These are phyloP conservation scores for Blastosporella zonata DNA, from an alignment of 1,284 basidiomycete genomes.

Conservation along the genomic window DNA sequence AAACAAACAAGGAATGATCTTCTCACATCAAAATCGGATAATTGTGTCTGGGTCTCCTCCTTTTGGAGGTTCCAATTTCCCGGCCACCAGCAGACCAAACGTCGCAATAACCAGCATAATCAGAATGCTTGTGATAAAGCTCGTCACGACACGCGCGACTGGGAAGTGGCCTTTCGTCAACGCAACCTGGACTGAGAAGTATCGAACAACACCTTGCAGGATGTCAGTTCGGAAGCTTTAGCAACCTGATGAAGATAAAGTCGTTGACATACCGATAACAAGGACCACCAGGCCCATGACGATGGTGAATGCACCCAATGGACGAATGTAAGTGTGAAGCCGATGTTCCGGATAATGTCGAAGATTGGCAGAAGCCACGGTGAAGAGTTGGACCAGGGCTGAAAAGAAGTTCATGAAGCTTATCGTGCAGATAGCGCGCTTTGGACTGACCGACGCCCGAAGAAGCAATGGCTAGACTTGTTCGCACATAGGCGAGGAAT, in stretches of 20 bases:
- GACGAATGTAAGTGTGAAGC: constrained; percentile 44
- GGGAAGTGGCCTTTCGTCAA: constrained; percentile 56
- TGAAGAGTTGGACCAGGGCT: constrained; percentile 61
- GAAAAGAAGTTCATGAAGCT: neutral
- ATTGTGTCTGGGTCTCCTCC: neutral
- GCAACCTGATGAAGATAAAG: too few relatives aligned
- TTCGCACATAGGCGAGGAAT: constrained; percentile 58
- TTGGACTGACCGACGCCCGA: constrained; percentile 53
- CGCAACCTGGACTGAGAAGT: constrained; percentile 53
- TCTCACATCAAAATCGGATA: constrained; percentile 9
- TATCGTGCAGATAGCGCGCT: neutral
- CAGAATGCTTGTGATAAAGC: constrained; percentile 42
- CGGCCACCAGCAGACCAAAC: constrained; percentile 46
- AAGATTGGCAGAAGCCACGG: constrained; percentile 32
- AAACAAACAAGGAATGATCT: neutral
- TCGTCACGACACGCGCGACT: constrained; percentile 45
- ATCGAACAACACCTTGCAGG: constrained; percentile 45
- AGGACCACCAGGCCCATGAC: constrained; percentile 50
- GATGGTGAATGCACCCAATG: constrained; percentile 53
- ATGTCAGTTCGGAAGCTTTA: neutral
- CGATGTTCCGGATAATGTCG: constrained; percentile 19
- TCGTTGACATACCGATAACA: constrained; percentile 38
- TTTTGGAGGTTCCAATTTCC: constrained; percentile 21
- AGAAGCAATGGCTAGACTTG: constrained; percentile 54
- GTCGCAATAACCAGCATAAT: constrained; percentile 44